These are phyloP conservation scores for Pseudogymnoascus sp. DNA, from an alignment of 2,329 filamentous ascomycete species.

Conservation along the genomic window DNA sequence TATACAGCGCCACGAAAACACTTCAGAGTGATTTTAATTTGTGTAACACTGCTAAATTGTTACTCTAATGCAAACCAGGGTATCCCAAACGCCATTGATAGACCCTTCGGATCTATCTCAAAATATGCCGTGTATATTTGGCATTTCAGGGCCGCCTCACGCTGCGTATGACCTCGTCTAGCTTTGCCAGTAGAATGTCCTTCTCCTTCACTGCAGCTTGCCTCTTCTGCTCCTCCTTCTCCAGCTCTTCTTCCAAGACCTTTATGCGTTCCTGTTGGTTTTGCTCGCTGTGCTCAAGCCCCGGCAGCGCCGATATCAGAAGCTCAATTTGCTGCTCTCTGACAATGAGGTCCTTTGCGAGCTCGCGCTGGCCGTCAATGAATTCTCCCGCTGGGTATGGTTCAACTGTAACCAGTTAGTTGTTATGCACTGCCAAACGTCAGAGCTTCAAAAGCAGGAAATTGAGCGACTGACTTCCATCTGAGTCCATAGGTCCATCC, in stretches of 20 bases:
- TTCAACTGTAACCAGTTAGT: conserved; percentile 40
- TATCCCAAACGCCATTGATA: conserved; percentile 8
- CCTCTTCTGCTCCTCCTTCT: conserved; percentile 53
- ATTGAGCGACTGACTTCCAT: conserved; percentile 17
- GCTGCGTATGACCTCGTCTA: conserved; percentile 54
- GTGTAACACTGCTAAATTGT: not conserved
- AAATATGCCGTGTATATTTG: no score
- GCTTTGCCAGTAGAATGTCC: conserved; percentile 50
- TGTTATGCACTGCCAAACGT: not conserved
- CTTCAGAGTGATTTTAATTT: not conserved
- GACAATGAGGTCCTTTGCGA: conserved; percentile 67
- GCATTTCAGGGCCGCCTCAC: conserved; percentile 47
- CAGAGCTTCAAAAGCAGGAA: conserved; percentile 18
- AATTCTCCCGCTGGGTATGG: conserved; percentile 58
- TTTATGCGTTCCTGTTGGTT: conserved; percentile 64
- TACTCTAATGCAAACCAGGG: not conserved
- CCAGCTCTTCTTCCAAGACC: conserved; percentile 58
- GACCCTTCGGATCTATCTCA: not conserved
- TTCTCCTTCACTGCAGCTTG: conserved; percentile 57
- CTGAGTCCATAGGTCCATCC: conserved; percentile 44
- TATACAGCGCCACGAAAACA: no score
- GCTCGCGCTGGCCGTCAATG: conserved; percentile 59
- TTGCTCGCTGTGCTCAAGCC: conserved; percentile 68
- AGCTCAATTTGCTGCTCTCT: conserved; percentile 80
- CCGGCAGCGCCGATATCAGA: conserved; percentile 66